Base-by-base conservation (phyloP, 768 basidiomycete genomes). In the Boletus pseudopeckii region DNA sequence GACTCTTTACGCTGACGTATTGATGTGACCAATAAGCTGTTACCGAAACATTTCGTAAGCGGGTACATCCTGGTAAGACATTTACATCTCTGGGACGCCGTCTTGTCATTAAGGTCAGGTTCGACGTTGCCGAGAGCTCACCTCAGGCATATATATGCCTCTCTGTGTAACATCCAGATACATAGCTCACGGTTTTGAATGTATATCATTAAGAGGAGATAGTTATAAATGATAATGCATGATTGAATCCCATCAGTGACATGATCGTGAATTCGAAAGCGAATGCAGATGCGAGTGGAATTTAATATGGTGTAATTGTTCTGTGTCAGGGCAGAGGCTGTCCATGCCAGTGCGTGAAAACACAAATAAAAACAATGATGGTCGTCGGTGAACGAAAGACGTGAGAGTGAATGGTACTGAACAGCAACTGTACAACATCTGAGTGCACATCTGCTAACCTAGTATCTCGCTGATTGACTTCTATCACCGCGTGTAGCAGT, bases 221-320 rank as follows among this genome's bases (percentile, higher is more conserved):
- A 65, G 53, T 57, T 56, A 55, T 69, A 69, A 50, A 58, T 64
- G 59, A 59, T 55, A 53, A 65, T 67, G 67, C 67, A 64, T 67
- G 62, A 53, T 52, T 52, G 62, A 26, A 46, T 57, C 53, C 49
- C 57, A 56, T 65, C 57, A 56, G 40, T 59, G 63, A 57, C 47
- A 56, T 64, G 54, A 39, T 50, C 34, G 49, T 63, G 66, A 65
- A 45, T 53, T 58, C 51, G 56, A 60, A 38, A 54, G 62, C 47
- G 26, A 46, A 52, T 64, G 61, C 47, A 18, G 46, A 52, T 63
- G 63, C 53, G 15, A 57, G 49, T 13, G 20, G 50, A 40, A 45
- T 59, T 52, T 56, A 53, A 53, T 59, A 46, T 43, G 33, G 52
- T 60, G 52, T 52, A 45, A 39, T 7, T 28, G 46, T 36, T 48